phyloP scores from a whole-genome alignment of 768 basidiomycete species.

The Lactarius quietus region DNA sequence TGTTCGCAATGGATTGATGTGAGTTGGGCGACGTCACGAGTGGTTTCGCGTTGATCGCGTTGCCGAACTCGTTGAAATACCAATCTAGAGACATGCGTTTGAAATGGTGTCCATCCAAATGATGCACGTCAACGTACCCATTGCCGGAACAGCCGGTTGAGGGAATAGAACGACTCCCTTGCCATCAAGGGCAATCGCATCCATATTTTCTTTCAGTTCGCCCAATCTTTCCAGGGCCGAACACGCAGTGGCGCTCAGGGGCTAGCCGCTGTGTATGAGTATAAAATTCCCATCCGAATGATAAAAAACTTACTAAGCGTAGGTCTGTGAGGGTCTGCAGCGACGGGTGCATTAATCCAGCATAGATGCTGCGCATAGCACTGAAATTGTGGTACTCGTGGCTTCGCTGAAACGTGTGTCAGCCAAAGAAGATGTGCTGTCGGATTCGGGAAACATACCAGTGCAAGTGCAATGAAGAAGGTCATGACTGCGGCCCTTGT shows the following conservation, averaged over 20 bases:
- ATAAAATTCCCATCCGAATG: neutral
- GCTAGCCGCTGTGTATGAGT: neutral
- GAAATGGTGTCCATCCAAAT: neutral
- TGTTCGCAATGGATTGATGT: neutral
- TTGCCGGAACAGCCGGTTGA: constrained; percentile 13
- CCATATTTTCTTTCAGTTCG: constrained; percentile 10
- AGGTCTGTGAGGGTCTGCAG: neutral
- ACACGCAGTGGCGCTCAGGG: constrained; percentile 5
- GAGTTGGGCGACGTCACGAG: constrained; percentile 3
- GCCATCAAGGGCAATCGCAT: neutral
- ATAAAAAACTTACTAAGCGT: constrained; percentile 4
- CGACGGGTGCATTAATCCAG: constrained; percentile 19
- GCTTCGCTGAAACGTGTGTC: constrained; percentile 11
- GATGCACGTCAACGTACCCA: constrained; percentile 1
- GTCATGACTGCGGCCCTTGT: constrained; percentile 14
- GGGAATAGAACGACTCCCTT: neutral
- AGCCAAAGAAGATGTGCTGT: neutral
- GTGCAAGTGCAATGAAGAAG: constrained; percentile 17
- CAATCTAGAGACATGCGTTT: constrained; percentile 7
- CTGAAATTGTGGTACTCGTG: constrained; percentile 20
- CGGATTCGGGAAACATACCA: constrained; percentile 5
- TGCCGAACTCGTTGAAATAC: constrained; percentile 8
- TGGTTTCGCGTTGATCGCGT: constrained; percentile 6
- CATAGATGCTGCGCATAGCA: constrained; percentile 38
- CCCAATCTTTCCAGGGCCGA: constrained; percentile 7